Conservation (phyloP, 345 rosid species). For the Brassica incana region DNA sequence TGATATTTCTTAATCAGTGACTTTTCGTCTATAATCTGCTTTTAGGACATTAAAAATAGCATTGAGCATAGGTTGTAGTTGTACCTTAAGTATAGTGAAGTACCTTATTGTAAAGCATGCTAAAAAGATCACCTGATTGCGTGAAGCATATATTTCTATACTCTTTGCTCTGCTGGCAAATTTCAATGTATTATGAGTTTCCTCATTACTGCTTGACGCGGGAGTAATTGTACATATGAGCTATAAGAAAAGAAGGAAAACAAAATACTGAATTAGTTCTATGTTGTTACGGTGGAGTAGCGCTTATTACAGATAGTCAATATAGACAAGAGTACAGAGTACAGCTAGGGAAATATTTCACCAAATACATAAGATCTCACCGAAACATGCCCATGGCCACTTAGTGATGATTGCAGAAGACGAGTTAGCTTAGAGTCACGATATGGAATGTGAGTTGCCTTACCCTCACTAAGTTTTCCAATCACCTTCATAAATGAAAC, state of each 20-base stretch:
- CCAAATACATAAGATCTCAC: slow-evolving; percentile 50
- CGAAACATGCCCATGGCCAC: slow-evolving; percentile 99
- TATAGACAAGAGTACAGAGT: neutral
- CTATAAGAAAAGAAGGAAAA: slow-evolving; percentile 45
- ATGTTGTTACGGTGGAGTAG: neutral
- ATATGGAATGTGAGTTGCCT: slow-evolving; percentile 98
- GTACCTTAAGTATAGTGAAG: neutral
- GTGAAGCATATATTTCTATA: slow-evolving; percentile 93
- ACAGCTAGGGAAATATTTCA: slow-evolving; percentile 7
- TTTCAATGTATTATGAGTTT: slow-evolving; percentile 98
- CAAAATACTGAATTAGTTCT: neutral
- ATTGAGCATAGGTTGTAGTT: slow-evolving; percentile 26
- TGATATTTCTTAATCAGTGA: slow-evolving; percentile 97
- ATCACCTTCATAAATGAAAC: slow-evolving; percentile 69
- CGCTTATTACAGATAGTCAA: slow-evolving; percentile 1
- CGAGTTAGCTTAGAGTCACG: slow-evolving; percentile 99
- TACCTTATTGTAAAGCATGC: slow-evolving; percentile 7
- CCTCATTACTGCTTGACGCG: slow-evolving; percentile 95
- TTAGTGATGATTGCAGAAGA: slow-evolving; percentile 92
- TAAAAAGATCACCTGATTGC: slow-evolving; percentile 71
- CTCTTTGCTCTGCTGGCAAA: slow-evolving; percentile 98
- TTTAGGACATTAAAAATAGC: slow-evolving; percentile 23
- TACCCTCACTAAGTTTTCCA: slow-evolving; percentile 97
- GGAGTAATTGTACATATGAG: slow-evolving; percentile 99
- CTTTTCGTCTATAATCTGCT: slow-evolving; percentile 96